Base-by-base conservation (phyloP, 192 early-diverging fungal species). In the Rhizoclosmatium globosum region DNA sequence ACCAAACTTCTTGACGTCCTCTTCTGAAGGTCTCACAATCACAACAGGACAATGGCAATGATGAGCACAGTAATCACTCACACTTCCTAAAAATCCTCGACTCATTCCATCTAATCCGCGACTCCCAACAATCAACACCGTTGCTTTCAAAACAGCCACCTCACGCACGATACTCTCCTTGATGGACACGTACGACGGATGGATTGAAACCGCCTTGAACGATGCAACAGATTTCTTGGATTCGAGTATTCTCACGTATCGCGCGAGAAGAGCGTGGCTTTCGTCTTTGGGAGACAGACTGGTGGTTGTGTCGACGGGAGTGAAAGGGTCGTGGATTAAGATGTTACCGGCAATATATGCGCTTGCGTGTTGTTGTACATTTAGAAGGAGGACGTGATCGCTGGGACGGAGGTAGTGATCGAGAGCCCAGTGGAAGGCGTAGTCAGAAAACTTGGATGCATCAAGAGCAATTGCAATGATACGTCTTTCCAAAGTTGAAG, bases 131-230 rank as follows among this genome's bases (percentile, higher is more conserved):
- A 91, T 79, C 4, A 91, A 62, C 9, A 76, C 71, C 66, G 88
- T 83, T 4, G 89, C 88, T 39, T 84, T 76, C 19, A 88, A 38
- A 53, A 89, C 89, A 9, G 13, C n/a, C 17, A 74, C 81, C 59
- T 91, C 91, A 13, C 83, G 82, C 42, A 91, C 81, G 53, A 91
- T 79, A 56, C 89, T 88, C n/a, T 62, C 60, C 9, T 23, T 9
- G 21, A 62, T 21, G 21, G 60, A 21, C 1, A 7, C 60, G 0
- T 19, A 7, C 31, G 31, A 31, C 31, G 31, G 31, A 31, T 31
- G 31, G 31, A 31, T 31, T 7, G 60, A 62, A 9, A 62, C 6
- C 11, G 60, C 60, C 23, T 23, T 62, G 60, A 19, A 62, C 15
- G 60, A 62, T 19, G 21, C 23, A 31, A 31, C 31, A 31, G 31